Evolutionary conservation across 306 rosid species (phyloP).

Genomic region (Luffa acutangula): DNA sequence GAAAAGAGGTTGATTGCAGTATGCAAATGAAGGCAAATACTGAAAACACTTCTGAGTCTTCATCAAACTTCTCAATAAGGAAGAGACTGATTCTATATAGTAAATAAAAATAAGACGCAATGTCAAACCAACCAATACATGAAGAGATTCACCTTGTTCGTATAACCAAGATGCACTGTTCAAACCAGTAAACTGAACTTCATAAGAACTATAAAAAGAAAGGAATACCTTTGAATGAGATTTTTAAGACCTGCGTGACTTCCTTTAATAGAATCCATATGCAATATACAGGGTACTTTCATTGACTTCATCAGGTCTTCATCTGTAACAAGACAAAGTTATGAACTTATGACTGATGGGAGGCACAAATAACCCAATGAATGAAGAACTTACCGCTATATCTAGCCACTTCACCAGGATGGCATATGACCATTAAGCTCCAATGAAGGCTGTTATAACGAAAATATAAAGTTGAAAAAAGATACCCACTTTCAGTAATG

Average conservation of each 20-base stretch:
- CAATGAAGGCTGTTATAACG: constrained; percentile 71
- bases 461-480: constrained; percentile 12
- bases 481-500: not conserved
- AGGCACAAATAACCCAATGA: constrained; percentile 3
- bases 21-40: not conserved
- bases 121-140: not conserved
- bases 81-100: not conserved
- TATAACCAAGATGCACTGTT: not conserved
- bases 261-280: constrained; percentile 97
- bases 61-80: constrained; percentile 4
- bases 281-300: constrained; percentile 79
- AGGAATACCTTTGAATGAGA: constrained; percentile 75
- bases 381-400: constrained; percentile 41
- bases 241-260: constrained; percentile 78
- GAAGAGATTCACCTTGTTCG: not conserved
- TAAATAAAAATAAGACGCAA: not conserved
- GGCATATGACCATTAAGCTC: constrained; percentile 88
- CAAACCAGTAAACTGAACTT: not conserved
- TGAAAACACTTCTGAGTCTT: not conserved
- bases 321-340: constrained; percentile 35
- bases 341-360: constrained; percentile 12
- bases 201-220: constrained; percentile 9
- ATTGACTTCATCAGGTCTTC: constrained; percentile 32
- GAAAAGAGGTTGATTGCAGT: not conserved
- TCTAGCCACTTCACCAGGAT: constrained; percentile 72